These are phyloP conservation scores for Cardamine resedifolia DNA, from an alignment of 345 rosid species.

Conservation along the genomic window DNA sequence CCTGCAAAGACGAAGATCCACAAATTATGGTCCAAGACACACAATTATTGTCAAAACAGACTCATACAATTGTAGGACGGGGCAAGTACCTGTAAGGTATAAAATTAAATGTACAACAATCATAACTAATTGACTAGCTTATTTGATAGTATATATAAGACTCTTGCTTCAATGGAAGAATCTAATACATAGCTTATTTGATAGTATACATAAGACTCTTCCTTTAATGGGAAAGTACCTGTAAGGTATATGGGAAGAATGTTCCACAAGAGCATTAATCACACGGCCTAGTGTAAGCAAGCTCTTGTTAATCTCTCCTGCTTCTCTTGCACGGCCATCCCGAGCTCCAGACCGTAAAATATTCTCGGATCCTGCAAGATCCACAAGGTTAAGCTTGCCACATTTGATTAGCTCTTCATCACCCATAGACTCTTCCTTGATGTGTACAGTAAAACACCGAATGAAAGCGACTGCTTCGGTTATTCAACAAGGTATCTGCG, in stretches of 20 bases:
- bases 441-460: constrained; percentile 75
- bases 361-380: constrained; percentile 97
- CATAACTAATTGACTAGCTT: no score
- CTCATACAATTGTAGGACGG: constrained; percentile 13
- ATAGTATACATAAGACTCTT: not conserved
- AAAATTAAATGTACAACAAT: not conserved
- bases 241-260: constrained; percentile 94
- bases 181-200: not conserved
- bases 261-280: constrained; percentile 95
- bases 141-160: not conserved
- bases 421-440: constrained; percentile 79
- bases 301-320: constrained; percentile 97
- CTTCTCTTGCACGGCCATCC: constrained; percentile 97
- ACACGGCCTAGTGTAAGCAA: constrained; percentile 94
- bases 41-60: not conserved
- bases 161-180: not conserved
- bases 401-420: constrained; percentile 93
- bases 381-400: constrained; percentile 97
- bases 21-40: not conserved
- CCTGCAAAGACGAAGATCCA: constrained; percentile 42
- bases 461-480: constrained; percentile 95
- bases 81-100: constrained; percentile 76
- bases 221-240: constrained; percentile 48
- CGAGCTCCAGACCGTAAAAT: constrained; percentile 86
- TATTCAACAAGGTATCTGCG: constrained; percentile 88